Evolutionary conservation across 495 filamentous ascomycete genomes (phyloP).

Genomic region (Rhizodiscina lignyota): DNA sequence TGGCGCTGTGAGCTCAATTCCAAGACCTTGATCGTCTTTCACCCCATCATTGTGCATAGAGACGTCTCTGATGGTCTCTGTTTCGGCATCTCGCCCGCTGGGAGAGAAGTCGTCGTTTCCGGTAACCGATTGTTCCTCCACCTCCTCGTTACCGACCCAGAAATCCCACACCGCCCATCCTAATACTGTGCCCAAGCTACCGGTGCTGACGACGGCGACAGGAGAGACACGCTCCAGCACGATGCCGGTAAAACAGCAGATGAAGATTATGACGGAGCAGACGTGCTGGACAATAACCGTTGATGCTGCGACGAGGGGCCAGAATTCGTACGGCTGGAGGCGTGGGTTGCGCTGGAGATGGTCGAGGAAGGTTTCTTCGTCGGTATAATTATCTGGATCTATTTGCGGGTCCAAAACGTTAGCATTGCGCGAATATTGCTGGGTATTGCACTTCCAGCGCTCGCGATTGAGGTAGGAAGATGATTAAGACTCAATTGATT

Average conservation of each 20-base stretch:
- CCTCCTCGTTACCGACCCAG: slow-evolving; percentile 49
- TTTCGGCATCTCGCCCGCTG: background rate
- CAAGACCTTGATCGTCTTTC: slow-evolving; percentile 8
- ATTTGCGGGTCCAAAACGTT: slow-evolving; percentile 1
- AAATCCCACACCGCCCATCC: slow-evolving; percentile 86
- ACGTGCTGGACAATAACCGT: slow-evolving; percentile 97
- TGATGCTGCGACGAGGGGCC: slow-evolving; percentile 85
- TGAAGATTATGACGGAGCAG: slow-evolving; percentile 81
- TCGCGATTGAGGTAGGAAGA: no score
- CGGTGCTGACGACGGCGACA: slow-evolving; percentile 69
- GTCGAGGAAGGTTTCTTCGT: slow-evolving; percentile 87
- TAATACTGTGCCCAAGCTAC: slow-evolving; percentile 64
- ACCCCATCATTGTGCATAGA: background rate
- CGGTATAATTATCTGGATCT: slow-evolving; percentile 98
- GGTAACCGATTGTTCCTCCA: slow-evolving; percentile 14
- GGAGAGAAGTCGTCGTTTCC: background rate
- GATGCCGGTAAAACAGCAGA: slow-evolving; percentile 86
- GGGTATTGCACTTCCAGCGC: no score
- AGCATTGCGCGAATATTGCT: background rate
- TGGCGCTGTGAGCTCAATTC: slow-evolving; percentile 9
- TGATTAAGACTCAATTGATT: background rate
- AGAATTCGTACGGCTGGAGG: slow-evolving; percentile 92
- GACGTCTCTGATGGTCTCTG: background rate
- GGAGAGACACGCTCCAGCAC: slow-evolving; percentile 71
- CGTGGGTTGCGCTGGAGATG: slow-evolving; percentile 91